phyloP scores from a whole-genome alignment of 257 asterid genomes.

The Catharanthus roseus region DNA sequence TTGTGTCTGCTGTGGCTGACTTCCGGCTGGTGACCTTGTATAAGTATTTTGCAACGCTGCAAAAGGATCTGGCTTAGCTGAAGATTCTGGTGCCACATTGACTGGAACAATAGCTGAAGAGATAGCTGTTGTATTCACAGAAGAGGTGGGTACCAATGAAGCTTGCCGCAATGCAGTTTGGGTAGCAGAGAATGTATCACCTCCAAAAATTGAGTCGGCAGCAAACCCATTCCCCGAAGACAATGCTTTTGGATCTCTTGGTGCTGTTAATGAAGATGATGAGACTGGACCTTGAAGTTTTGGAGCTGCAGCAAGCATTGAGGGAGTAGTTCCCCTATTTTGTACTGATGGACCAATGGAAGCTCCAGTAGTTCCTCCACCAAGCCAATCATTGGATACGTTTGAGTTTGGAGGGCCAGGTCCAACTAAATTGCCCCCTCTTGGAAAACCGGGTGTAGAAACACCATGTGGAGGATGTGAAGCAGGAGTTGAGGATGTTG shows the following conservation, averaged over 20 bases:
- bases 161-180: slow-evolving; percentile 43
- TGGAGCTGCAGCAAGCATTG: slow-evolving; percentile 35
- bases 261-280: slow-evolving; percentile 32
- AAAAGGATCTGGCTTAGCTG: slow-evolving; percentile 66
- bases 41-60: slow-evolving; percentile 63
- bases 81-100: slow-evolving; percentile 42
- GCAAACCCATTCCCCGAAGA: slow-evolving; percentile 44
- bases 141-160: slow-evolving; percentile 44
- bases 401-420: slow-evolving; percentile 43
- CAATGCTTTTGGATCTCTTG: slow-evolving; percentile 40
- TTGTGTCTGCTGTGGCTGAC: slow-evolving; percentile 45
- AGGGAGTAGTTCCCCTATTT: slow-evolving; percentile 42
- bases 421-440: slow-evolving; percentile 33
- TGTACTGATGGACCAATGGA: slow-evolving; percentile 41
- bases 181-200: slow-evolving; percentile 58
- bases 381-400: slow-evolving; percentile 45
- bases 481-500: slow-evolving; percentile 39
- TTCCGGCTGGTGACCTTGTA: slow-evolving; percentile 43
- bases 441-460: slow-evolving; percentile 36
- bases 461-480: slow-evolving; percentile 49
- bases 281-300: slow-evolving; percentile 45
- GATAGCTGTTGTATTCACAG: slow-evolving; percentile 35
- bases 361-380: slow-evolving; percentile 37
- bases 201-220: slow-evolving; percentile 43
- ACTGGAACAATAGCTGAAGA: slow-evolving; percentile 51